phyloP scores from a whole-genome alignment of 2,329 filamentous ascomycete genomes.

The Cercospora berteroae region DNA sequence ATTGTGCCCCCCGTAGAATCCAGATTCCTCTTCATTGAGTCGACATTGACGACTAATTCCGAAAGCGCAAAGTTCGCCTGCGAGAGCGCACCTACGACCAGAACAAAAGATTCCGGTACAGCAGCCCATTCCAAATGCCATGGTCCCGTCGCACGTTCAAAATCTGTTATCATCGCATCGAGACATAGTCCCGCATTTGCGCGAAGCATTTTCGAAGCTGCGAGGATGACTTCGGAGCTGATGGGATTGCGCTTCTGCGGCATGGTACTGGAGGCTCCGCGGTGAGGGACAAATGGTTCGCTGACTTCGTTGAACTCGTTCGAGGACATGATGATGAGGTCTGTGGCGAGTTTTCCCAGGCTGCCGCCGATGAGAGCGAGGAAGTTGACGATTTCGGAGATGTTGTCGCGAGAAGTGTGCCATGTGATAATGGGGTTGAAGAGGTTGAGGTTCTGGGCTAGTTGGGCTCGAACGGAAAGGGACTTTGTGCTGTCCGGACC shows the following conservation, averaged over 20 bases:
- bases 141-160: conserved; percentile 34
- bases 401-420: conserved; percentile 36
- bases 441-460: conserved; percentile 28
- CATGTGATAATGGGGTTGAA: conserved; percentile 29
- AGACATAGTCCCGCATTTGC: conserved; percentile 29
- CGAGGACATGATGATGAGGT: conserved; percentile 36
- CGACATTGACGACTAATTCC: conserved; percentile 32
- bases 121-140: conserved; percentile 39
- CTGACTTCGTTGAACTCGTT: conserved; percentile 35
- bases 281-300: conserved; percentile 51
- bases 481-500: conserved; percentile 16
- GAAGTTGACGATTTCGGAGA: conserved; percentile 32
- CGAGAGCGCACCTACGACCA: conserved; percentile 29
- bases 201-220: conserved; percentile 31
- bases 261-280: conserved; percentile 57
- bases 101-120: conserved; percentile 33
- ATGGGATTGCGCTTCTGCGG: conserved; percentile 47
- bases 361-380: conserved; percentile 33
- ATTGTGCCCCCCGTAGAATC: conserved; percentile 38
- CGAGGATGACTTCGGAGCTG: conserved; percentile 32
- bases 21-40: conserved; percentile 32
- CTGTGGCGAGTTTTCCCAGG: conserved; percentile 33
- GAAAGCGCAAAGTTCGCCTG: conserved; percentile 31
- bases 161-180: conserved; percentile 36
- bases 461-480: conserved; percentile 25